Evolutionary conservation across 495 filamentous ascomycete species (phyloP).

Genomic region (Penicillium lagena): DNA sequence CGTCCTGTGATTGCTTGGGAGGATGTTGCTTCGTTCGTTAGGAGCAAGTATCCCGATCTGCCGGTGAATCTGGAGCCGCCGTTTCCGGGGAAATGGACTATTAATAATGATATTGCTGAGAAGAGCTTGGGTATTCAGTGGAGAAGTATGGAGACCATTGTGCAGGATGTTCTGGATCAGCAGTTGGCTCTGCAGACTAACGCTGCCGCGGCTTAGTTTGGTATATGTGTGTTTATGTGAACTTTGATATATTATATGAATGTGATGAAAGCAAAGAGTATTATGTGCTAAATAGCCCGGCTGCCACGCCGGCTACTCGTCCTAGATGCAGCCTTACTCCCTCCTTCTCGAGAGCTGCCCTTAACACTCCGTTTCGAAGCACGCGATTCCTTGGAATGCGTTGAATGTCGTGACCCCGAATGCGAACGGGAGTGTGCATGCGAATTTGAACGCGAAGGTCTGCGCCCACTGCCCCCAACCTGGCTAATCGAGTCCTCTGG

Average conservation of each 20-base stretch:
- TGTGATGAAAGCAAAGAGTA: not conserved
- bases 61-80: conserved; percentile 12
- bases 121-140: conserved; percentile 22
- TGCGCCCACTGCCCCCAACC: conserved; percentile 12
- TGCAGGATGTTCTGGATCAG: conserved; percentile 25
- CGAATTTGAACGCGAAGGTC: too few species aligned
- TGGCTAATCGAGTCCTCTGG: conserved; percentile 36
- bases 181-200: conserved; percentile 34
- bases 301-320: conserved; percentile 25
- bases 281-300: conserved; percentile 16
- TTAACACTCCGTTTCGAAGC: conserved; percentile 26
- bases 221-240: too few species aligned
- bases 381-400: conserved; percentile 24
- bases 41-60: conserved; percentile 19
- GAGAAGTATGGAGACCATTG: conserved; percentile 14
- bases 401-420: conserved; percentile 26
- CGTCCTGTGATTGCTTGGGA: conserved; percentile 13
- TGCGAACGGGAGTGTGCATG: not conserved
- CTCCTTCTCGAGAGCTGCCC: conserved; percentile 10
- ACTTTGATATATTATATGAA: too few species aligned
- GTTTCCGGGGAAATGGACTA: conserved; percentile 32
- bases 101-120: conserved; percentile 46
- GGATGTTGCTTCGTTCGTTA: conserved; percentile 16
- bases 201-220: too few species aligned
- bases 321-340: conserved; percentile 21